Percentiles rank a stretch among this genome's conserved stretches.
Evolutionary conservation across 257 asterid genomes (phyloP).

Genomic region (Coffea eugenioides): DNA sequence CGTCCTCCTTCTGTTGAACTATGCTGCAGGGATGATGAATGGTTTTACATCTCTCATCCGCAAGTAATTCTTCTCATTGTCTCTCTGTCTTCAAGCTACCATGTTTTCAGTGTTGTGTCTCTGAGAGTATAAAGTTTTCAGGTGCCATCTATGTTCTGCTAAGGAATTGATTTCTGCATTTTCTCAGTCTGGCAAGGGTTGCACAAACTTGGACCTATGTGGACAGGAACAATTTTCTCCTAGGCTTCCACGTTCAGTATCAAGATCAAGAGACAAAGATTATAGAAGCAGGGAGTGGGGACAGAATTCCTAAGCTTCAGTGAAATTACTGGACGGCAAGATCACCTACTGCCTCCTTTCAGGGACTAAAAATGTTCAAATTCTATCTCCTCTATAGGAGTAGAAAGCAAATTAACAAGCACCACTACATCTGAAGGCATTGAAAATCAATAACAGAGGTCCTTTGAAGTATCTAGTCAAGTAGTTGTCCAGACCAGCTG

Average conservation of each 20-base stretch:
- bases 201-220: constrained; percentile 13
- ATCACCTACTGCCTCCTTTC: constrained; percentile 11
- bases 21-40: constrained; percentile 47
- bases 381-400: constrained; percentile 15
- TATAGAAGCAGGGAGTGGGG: constrained; percentile 27
- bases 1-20: constrained; percentile 9
- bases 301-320: constrained; percentile 7
- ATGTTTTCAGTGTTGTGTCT: neutral
- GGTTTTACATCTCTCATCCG: constrained; percentile 49
- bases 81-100: neutral
- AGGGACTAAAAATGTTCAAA: constrained; percentile 5
- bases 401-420: constrained; percentile 24
- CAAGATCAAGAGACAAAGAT: constrained; percentile 45
- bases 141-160: constrained; percentile 46
- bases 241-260: constrained; percentile 40
- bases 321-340: constrained; percentile 14
- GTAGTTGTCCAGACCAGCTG: constrained; percentile 25
- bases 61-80: constrained; percentile 23
- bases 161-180: constrained; percentile 26
- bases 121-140: constrained; percentile 23
- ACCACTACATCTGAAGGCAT: constrained; percentile 28
- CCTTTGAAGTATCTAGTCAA: constrained; percentile 27
- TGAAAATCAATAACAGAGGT: constrained; percentile 15
- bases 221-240: constrained; percentile 32
- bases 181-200: constrained; percentile 11